Evolutionary conservation across 1,284 basidiomycete species (phyloP).

Genomic region (Trametes sp.): DNA sequence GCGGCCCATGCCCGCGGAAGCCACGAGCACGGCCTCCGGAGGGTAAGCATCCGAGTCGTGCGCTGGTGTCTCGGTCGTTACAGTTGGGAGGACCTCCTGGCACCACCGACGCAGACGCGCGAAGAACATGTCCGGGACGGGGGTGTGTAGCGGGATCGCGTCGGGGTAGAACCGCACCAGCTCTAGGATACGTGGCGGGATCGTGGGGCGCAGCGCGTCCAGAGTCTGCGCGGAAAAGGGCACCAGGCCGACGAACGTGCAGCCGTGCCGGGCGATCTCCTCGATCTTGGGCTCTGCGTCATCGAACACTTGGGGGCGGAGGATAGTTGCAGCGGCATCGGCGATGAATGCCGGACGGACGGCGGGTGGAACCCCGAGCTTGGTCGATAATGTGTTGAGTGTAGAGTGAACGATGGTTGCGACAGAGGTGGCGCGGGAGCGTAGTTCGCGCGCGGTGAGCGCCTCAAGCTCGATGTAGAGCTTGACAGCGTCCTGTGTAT

Average conservation of each 20-base stretch:
- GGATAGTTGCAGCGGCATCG: neutral
- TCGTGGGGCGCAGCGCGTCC: neutral
- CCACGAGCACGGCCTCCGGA: neutral
- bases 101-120: neutral
- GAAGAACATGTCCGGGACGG: neutral
- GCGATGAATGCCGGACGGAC: neutral
- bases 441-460: neutral
- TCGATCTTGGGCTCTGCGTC: neutral
- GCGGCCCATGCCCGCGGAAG: neutral
- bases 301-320: neutral
- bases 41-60: neutral
- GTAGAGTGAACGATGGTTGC: neutral
- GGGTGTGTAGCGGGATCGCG: neutral
- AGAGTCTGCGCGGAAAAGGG: neutral
- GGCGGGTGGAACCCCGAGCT: neutral
- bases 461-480: conserved; percentile 2
- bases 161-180: neutral
- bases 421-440: neutral
- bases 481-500: neutral
- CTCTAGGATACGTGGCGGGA: neutral
- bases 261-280: neutral
- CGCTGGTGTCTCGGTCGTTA: no score
- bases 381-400: neutral
- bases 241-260: neutral
- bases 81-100: neutral